Evolutionary conservation across 75 land plant species (phyloP), one percentile per base, ranked within the genome.

Genomic region (Selaginella moellendorffii): DNA sequence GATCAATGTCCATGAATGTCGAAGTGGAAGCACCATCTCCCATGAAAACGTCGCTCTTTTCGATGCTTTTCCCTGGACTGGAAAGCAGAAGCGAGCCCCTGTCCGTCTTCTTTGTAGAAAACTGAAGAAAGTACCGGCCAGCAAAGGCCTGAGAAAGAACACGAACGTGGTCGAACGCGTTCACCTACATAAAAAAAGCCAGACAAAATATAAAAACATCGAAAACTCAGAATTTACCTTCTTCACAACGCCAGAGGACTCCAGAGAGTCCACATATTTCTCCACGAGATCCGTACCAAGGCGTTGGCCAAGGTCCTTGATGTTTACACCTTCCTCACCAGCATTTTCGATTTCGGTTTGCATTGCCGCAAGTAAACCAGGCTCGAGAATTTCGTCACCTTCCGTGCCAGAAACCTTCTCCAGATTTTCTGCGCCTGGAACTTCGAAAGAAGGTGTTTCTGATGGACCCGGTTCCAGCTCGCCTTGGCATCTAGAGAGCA

Each of bases 281-380:
- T 36, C 46, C 46, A 14, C 46, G 5, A 5, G 46, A 5, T 36
- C 14, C 14, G 10, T 24, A 1, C 63, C 25, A 28, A 10, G 18
- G 63, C 63, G 21, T 60, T 74, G 26, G 14, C 70, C 63, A 60
- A 85, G 53, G 66, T 86, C 78, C 60, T 76, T 68, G 63, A 95
- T 63, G 69, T 77, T 68, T 66, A 95, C 63, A 31, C 99, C 99
- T 66, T 89, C 85, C 29, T 82, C 83, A 46, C 96, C 99, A 69
- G 82, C 84, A 67, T 76, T 71, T 62, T 75, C 65, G 72, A 89
- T 76, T 29, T 76, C 82, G 53, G 64, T 22, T 51, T 54, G 65
- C 36, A 72, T 74, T 69, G 64, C 62, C 61, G 58, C 68, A 61
- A 88, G 74, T 29, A 68, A 36, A 60, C 24, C 24, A 24, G 56